Conservation (phyloP, 2,329 filamentous ascomycete species). For the Pezicula neosporulosa region DNA sequence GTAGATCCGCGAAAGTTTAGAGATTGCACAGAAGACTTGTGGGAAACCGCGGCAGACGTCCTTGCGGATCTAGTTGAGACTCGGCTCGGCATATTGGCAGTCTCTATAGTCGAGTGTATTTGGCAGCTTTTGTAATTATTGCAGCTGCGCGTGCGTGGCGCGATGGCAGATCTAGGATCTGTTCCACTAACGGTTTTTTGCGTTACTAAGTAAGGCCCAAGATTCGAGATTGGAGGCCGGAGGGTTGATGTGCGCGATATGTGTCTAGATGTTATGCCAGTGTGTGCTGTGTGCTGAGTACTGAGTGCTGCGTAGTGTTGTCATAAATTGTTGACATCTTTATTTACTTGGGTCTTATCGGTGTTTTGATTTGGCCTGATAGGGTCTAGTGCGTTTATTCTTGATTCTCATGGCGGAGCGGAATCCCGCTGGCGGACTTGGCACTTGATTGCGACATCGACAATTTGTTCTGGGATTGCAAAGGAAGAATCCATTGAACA, state of each 20-base stretch:
- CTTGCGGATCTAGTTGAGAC: constrained; percentile 36
- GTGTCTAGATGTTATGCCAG: too few species aligned
- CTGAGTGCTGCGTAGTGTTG: too few species aligned
- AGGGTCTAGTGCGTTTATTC: neutral
- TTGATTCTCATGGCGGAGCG: neutral
- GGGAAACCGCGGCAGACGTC: constrained; percentile 31
- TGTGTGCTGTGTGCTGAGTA: too few species aligned
- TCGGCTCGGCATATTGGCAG: constrained; percentile 40
- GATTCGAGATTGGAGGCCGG: too few species aligned
- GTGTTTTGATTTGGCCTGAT: neutral
- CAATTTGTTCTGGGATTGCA: neutral
- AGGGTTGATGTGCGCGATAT: too few species aligned
- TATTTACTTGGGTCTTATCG: neutral
- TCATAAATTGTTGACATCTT: neutral
- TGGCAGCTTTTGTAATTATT: neutral
- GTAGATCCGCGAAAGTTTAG: constrained; percentile 36
- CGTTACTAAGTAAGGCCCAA: too few species aligned
- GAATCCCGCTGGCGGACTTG: neutral
- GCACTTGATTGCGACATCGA: constrained; percentile 1
- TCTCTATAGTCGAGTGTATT: neutral
- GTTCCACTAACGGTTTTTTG: too few species aligned
- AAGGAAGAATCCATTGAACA: neutral
- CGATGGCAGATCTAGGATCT: too few species aligned
- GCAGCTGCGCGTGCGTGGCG: too few species aligned
- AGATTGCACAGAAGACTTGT: constrained; percentile 37